Percentiles rank a stretch among this genome's conserved stretches.
These are phyloP conservation scores for Ophiognomonia clavigignenti-juglandacearum DNA, from an alignment of 2,329 filamentous ascomycete genomes.

Conservation along the genomic window DNA sequence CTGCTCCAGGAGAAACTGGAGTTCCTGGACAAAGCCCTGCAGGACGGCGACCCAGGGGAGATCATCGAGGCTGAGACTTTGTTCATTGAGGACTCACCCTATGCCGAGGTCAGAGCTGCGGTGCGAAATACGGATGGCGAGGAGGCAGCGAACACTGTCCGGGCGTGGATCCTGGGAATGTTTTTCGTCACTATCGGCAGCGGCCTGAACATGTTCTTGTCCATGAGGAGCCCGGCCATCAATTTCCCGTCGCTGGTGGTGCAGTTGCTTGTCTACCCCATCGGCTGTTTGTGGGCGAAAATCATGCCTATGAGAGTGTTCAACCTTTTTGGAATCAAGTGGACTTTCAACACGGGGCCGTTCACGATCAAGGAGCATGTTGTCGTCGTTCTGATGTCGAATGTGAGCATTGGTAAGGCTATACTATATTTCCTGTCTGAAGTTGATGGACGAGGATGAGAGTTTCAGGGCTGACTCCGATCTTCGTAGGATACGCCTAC, in stretches of 20 bases:
- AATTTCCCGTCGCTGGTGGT: slow-evolving; percentile 34
- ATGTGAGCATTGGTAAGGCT: slow-evolving; percentile 27
- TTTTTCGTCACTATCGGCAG: slow-evolving; percentile 37
- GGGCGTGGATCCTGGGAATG: slow-evolving; percentile 40
- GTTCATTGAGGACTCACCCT: slow-evolving; percentile 33
- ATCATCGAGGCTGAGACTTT: slow-evolving; percentile 26
- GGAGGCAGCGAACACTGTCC: slow-evolving; percentile 36
- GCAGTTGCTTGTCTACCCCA: slow-evolving; percentile 36
- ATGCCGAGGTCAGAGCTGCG: slow-evolving; percentile 37
- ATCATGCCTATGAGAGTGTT: slow-evolving; percentile 35
- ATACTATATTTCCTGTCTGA: not conserved
- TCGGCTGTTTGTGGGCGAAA: slow-evolving; percentile 39
- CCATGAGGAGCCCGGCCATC: slow-evolving; percentile 29
- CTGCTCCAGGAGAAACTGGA: slow-evolving; percentile 28
- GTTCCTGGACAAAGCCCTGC: slow-evolving; percentile 25
- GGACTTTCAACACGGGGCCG: slow-evolving; percentile 38
- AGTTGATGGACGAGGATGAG: not conserved
- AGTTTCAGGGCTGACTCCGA: not conserved
- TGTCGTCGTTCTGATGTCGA: slow-evolving; percentile 39
- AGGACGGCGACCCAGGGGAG: slow-evolving; percentile 26
- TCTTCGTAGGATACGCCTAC: slow-evolving; percentile 27
- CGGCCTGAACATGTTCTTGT: slow-evolving; percentile 33
- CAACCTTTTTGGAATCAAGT: slow-evolving; percentile 35
- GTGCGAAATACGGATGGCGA: slow-evolving; percentile 40
- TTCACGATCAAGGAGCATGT: slow-evolving; percentile 44